Evolutionary conservation across 1,139 yeast species (phyloP).

Genomic region (Debaryomyces robertsiae): DNA sequence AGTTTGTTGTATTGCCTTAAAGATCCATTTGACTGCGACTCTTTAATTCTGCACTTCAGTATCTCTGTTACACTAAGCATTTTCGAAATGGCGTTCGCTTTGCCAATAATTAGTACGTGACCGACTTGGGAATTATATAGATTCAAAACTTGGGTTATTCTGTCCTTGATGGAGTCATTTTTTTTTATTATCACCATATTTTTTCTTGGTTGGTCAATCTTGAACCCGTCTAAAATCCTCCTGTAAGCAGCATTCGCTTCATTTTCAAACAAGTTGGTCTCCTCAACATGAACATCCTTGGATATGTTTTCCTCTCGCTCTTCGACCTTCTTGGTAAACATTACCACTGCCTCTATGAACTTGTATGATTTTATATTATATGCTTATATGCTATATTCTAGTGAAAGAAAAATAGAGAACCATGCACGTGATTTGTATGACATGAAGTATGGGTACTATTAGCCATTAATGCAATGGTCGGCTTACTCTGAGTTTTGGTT

Average conservation of each 20-base stretch:
- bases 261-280: constrained; percentile 7
- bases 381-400: not conserved
- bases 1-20: constrained; percentile 13
- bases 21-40: constrained; percentile 1
- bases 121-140: constrained; percentile 1
- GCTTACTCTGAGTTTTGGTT: not conserved
- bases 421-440: constrained; percentile 4
- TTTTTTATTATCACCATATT: constrained; percentile 22
- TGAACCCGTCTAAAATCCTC: not conserved
- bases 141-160: constrained; percentile 19
- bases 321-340: constrained; percentile 5
- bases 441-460: not conserved
- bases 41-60: constrained; percentile 3
- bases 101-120: constrained; percentile 6
- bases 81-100: constrained; percentile 10
- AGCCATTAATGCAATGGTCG: not conserved
- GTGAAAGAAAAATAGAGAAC: not conserved
- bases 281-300: constrained; percentile 10
- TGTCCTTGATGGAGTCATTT: constrained; percentile 29
- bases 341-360: constrained; percentile 1
- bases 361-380: constrained; percentile 1
- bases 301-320: constrained; percentile 7
- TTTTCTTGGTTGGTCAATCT: constrained; percentile 3
- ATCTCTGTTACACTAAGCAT: constrained; percentile 7
- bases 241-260: constrained; percentile 14